phyloP scores from a whole-genome alignment of 31 red algal species.

The Endocladia muricata region DNA sequence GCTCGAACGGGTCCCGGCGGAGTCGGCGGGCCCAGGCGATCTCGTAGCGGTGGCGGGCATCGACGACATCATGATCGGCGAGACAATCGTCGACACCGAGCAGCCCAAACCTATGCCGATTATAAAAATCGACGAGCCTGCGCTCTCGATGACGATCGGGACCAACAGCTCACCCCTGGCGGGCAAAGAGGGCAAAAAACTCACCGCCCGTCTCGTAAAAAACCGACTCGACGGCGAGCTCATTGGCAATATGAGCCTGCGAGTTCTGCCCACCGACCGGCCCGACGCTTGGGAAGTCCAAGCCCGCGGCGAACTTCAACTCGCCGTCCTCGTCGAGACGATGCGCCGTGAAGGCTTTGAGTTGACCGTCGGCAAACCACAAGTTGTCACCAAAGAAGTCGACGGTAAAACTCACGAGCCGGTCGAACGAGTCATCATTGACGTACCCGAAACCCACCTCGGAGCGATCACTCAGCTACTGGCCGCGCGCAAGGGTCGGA shows the following conservation, averaged over 20 bases:
- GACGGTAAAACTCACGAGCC: constrained; percentile 34
- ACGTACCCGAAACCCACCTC: constrained; percentile 62
- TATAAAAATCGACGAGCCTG: constrained; percentile 64
- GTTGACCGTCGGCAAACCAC: constrained; percentile 49
- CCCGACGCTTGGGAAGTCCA: constrained; percentile 44
- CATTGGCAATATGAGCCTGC: constrained; percentile 44
- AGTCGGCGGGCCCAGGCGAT: constrained; percentile 54
- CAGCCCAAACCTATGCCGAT: constrained; percentile 16
- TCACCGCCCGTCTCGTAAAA: constrained; percentile 54
- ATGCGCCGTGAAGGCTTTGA: constrained; percentile 80
- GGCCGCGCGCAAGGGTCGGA: constrained; percentile 43
- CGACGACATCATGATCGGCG: constrained; percentile 49
- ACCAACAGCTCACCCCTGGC: constrained; percentile 65
- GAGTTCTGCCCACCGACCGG: constrained; percentile 5
- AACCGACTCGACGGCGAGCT: constrained; percentile 58
- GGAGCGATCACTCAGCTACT: constrained; percentile 55
- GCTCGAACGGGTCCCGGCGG: constrained; percentile 17
- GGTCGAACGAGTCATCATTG: constrained; percentile 50
- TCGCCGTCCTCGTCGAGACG: constrained; percentile 73
- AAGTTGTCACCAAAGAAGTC: constrained; percentile 39
- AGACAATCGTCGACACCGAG: constrained; percentile 34
- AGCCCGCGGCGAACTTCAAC: constrained; percentile 65
- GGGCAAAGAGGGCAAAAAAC: constrained; percentile 51
- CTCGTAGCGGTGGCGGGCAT: constrained; percentile 67
- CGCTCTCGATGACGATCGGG: constrained; percentile 62